A percentile compares a stretch with the other conserved stretches of the same genome.
Conservation (phyloP, 2,329 filamentous ascomycete genomes). For the Clonostachys chloroleuca region DNA sequence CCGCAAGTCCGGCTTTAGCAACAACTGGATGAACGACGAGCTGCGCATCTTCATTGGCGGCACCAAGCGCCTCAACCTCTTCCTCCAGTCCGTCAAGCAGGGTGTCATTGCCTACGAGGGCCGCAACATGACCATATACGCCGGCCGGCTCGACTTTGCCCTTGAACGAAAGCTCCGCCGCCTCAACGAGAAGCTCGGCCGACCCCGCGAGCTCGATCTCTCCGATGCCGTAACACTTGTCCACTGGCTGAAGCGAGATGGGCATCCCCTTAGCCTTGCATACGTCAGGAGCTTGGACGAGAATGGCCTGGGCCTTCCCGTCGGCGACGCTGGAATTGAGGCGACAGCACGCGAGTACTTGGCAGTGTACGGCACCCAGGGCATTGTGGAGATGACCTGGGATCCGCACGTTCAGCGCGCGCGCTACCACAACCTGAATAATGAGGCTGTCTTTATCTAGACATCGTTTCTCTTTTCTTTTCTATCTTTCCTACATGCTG, state of each 20-base stretch:
- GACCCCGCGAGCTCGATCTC: constrained; percentile 1
- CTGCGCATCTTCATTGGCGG: constrained; percentile 7
- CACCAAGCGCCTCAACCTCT: constrained; percentile 8
- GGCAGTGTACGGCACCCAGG: constrained; percentile 1
- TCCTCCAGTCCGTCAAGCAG: constrained; percentile 10
- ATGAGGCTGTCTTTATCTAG: constrained; percentile 1
- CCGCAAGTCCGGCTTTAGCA: not conserved
- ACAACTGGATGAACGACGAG: constrained; percentile 13
- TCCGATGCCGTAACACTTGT: constrained; percentile 6
- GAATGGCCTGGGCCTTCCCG: constrained; percentile 2
- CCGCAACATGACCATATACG: constrained; percentile 9
- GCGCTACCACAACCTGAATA: not conserved
- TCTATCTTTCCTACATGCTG: too few species aligned
- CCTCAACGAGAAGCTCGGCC: constrained; percentile 1
- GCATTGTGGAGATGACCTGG: constrained; percentile 1
- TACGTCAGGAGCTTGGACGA: constrained; percentile 2
- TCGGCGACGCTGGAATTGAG: not conserved
- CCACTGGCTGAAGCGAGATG: constrained; percentile 1
- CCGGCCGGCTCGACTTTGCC: constrained; percentile 9
- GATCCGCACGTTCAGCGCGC: not conserved
- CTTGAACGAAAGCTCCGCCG: constrained; percentile 13
- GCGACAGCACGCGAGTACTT: not conserved
- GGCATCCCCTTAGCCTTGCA: constrained; percentile 1
- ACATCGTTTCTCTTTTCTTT: too few species aligned
- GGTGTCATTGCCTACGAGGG: constrained; percentile 8